Conservation (phyloP, 805 yeast genomes). For the Hanseniaspora lindneri region DNA sequence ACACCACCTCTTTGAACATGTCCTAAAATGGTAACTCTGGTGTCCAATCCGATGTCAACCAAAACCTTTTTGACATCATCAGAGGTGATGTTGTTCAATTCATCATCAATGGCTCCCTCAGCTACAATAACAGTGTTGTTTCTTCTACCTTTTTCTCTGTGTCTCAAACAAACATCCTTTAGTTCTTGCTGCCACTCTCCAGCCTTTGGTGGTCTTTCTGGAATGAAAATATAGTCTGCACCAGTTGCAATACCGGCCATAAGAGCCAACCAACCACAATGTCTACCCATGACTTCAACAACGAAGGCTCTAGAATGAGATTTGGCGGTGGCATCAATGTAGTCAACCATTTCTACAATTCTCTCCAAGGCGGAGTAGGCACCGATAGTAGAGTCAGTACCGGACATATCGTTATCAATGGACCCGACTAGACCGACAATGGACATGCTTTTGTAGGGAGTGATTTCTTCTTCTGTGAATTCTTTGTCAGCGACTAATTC, state of each 20-base stretch:
- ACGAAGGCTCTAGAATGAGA: slow-evolving; percentile 77
- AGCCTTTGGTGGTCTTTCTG: slow-evolving; percentile 61
- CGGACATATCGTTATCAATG: slow-evolving; percentile 95
- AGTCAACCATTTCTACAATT: slow-evolving; percentile 82
- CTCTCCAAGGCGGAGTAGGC: slow-evolving; percentile 88
- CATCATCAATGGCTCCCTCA: slow-evolving; percentile 69
- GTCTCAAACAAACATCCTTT: slow-evolving; percentile 50
- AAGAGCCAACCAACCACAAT: slow-evolving; percentile 78
- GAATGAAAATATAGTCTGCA: slow-evolving; percentile 70
- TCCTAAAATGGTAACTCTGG: slow-evolving; percentile 65
- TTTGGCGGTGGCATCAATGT: slow-evolving; percentile 72
- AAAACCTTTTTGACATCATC: slow-evolving; percentile 54
- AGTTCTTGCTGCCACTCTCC: slow-evolving; percentile 57
- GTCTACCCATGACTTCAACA: slow-evolving; percentile 81
- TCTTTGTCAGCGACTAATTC: slow-evolving; percentile 54
- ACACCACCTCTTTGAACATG: slow-evolving; percentile 79
- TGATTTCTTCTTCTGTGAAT: slow-evolving; percentile 47
- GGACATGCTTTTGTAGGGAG: slow-evolving; percentile 57
- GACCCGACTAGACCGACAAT: slow-evolving; percentile 94
- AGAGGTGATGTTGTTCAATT: slow-evolving; percentile 54
- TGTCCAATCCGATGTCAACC: slow-evolving; percentile 58
- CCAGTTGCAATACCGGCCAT: slow-evolving; percentile 72
- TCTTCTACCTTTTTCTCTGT: slow-evolving; percentile 60
- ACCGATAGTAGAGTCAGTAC: slow-evolving; percentile 93
- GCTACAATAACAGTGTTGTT: slow-evolving; percentile 72